Conservation (phyloP, 2,329 filamentous ascomycete genomes). For the Xylariaceae sp. region DNA sequence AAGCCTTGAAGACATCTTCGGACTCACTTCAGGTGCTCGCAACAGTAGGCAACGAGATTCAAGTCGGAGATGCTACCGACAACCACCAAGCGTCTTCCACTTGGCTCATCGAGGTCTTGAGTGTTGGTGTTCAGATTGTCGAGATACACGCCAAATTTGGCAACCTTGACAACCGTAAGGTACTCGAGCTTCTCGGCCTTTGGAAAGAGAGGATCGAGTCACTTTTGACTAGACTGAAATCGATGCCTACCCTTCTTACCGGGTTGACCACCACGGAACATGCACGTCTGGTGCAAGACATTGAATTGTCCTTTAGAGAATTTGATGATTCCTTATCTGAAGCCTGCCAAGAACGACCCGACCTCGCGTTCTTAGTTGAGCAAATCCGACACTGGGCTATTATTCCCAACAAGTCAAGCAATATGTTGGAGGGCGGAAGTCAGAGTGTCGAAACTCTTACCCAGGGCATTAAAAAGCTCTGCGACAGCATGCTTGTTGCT, state of each 20-base stretch:
- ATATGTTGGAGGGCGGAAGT: constrained; percentile 3
- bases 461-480: constrained; percentile 54
- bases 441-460: constrained; percentile 45
- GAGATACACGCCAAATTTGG: constrained; percentile 63
- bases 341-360: constrained; percentile 45
- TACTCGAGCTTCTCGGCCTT: constrained; percentile 42
- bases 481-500: constrained; percentile 72
- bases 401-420: constrained; percentile 28
- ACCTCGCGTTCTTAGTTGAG: constrained; percentile 58
- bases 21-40: constrained; percentile 35
- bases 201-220: constrained; percentile 47
- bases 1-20: constrained; percentile 36
- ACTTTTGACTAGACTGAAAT: constrained; percentile 38
- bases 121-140: constrained; percentile 56
- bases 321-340: constrained; percentile 40
- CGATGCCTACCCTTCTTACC: constrained; percentile 45
- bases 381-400: constrained; percentile 63
- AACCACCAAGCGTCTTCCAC: constrained; percentile 32
- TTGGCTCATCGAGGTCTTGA: constrained; percentile 68
- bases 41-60: constrained; percentile 20
- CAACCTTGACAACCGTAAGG: constrained; percentile 40
- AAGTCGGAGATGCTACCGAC: constrained; percentile 13
- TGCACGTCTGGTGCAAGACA: constrained; percentile 31
- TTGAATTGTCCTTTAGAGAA: constrained; percentile 34
- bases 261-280: constrained; percentile 43